A percentile compares a stretch with the other conserved stretches of the same genome.
These are phyloP conservation scores for Corymbia maculata DNA, from an alignment of 345 rosid genomes.

Conservation along the genomic window DNA sequence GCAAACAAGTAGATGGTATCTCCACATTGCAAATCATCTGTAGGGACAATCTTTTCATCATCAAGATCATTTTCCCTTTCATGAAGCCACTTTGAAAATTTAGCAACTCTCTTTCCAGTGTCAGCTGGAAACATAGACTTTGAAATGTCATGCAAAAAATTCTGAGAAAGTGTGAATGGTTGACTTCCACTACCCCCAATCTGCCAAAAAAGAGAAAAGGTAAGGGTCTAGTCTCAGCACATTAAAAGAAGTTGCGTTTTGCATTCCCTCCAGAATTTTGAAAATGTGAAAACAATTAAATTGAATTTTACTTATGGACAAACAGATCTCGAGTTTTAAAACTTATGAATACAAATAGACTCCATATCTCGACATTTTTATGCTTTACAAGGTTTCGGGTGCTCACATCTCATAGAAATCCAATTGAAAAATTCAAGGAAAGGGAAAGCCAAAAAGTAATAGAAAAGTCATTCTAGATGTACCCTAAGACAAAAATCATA, in stretches of 20 bases:
- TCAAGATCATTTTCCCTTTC: slow-evolving; percentile 50
- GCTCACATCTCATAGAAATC: background rate
- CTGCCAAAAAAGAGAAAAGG: slow-evolving; percentile 29
- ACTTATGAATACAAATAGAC: background rate
- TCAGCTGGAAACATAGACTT: slow-evolving; percentile 68
- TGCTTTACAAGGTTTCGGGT: background rate
- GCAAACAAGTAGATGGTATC: slow-evolving; percentile 71
- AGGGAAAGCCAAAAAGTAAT: background rate
- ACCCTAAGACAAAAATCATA: background rate
- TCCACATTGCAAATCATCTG: slow-evolving; percentile 83
- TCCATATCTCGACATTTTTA: background rate
- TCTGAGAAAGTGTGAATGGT: slow-evolving; percentile 75
- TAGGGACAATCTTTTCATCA: slow-evolving; percentile 42
- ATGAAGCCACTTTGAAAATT: slow-evolving; percentile 62
- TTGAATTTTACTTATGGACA: background rate
- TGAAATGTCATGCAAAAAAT: slow-evolving; percentile 63
- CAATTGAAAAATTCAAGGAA: background rate
- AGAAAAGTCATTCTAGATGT: background rate
- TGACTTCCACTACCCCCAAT: slow-evolving; percentile 74
- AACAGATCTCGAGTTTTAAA: background rate
- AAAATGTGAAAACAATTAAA: background rate
- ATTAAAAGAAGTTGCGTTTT: background rate
- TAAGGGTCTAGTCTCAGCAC: background rate
- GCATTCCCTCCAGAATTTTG: background rate
- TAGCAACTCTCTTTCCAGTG: slow-evolving; percentile 77